Evolutionary conservation across 2,329 filamentous ascomycete genomes (phyloP).

Genomic region (Talaromyces piceae): DNA sequence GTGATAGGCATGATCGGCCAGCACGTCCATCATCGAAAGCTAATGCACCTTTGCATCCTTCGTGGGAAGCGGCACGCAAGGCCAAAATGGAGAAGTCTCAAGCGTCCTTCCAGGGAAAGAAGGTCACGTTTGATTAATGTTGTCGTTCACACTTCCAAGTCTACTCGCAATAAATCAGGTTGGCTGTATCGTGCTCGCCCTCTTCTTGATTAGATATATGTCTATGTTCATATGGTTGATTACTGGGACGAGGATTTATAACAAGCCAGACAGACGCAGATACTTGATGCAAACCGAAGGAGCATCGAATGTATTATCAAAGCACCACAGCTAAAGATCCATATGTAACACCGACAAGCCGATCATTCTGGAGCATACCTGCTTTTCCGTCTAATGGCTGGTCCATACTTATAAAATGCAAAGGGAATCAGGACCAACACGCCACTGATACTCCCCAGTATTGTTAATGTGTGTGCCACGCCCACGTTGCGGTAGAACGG

Average conservation of each 20-base stretch:
- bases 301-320: no score
- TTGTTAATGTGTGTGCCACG: conserved; percentile 33
- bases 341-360: no score
- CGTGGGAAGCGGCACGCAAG: conserved; percentile 56
- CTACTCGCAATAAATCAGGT: neutral
- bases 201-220: neutral
- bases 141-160: no score
- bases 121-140: conserved; percentile 53
- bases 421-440: conserved; percentile 37
- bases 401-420: conserved; percentile 42
- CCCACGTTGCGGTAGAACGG: conserved; percentile 35
- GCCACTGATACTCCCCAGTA: conserved; percentile 38
- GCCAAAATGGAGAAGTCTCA: conserved; percentile 50
- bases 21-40: conserved; percentile 28
- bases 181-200: neutral
- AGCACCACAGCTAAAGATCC: no score
- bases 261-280: no score
- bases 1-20: neutral
- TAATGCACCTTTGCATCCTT: conserved; percentile 49
- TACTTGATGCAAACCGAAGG: no score
- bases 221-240: no score
- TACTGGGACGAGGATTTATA: no score
- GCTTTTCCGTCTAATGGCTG: conserved; percentile 8
- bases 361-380: conserved; percentile 10
- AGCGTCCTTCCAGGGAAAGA: conserved; percentile 52